Conservation (phyloP, 2,329 filamentous ascomycete genomes). For the Alternaria angustiovoidea region DNA sequence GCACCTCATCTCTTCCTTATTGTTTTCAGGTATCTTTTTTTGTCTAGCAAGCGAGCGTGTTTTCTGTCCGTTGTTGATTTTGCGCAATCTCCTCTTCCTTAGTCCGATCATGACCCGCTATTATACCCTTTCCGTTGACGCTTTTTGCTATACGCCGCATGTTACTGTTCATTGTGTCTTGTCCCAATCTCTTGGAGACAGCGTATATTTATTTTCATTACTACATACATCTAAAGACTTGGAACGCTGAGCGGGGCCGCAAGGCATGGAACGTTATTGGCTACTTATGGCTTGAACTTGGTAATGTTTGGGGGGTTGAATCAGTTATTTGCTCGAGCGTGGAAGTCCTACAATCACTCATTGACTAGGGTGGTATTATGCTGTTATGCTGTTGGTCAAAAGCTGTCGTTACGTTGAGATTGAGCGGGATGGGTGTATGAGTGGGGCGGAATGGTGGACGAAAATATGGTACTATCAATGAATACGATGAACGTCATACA, state of each 20-base stretch:
- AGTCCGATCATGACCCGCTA: constrained; percentile 33
- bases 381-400: constrained; percentile 9
- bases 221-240: constrained; percentile 28
- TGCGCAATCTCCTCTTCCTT: constrained; percentile 12
- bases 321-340: background rate
- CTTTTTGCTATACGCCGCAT: constrained; percentile 7
- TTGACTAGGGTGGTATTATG: constrained; percentile 11
- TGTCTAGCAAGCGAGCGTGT: constrained; percentile 30
- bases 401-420: constrained; percentile 12
- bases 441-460: background rate
- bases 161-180: constrained; percentile 16
- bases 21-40: background rate
- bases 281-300: constrained; percentile 13
- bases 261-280: constrained; percentile 24
- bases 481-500: constrained; percentile 16
- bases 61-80: constrained; percentile 16
- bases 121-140: constrained; percentile 41
- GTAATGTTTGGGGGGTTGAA: constrained; percentile 15
- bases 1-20: background rate
- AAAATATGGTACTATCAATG: constrained; percentile 16
- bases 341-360: constrained; percentile 12
- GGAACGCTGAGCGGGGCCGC: constrained; percentile 26
- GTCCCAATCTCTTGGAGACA: constrained; percentile 1
- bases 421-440: background rate
- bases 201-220: constrained; percentile 20